Evolutionary conservation across 1,139 yeast genomes (phyloP), one percentile per base, ranked within the genome.

Genomic region (Sugiyamaella japonica): DNA sequence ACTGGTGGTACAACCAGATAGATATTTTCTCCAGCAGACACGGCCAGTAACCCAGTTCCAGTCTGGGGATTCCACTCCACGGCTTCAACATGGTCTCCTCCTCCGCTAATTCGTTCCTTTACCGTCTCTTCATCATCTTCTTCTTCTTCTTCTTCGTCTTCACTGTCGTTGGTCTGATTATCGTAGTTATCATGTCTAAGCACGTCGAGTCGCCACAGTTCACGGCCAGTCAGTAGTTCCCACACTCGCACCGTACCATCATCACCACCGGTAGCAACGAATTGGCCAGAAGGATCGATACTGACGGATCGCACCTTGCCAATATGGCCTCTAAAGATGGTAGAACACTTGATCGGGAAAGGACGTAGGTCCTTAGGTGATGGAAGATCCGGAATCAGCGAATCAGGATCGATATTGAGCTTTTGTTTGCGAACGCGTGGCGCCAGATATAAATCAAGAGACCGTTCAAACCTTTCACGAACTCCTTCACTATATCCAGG

Each of bases 261-360:
- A 69, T 93, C 99, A 25, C 97, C 88, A 54, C 98, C 99, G 8
- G 99, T 93, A 20, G 99, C 99, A 60, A 93, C 76, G 93, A 96
- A 93, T 64, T 87, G 78, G 7, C 99, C 99, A 51, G 84, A 79
- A 52, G 97, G 96, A 69, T 93, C 96, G 51, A 91, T 80, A 10
- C 93, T 82, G 42, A 93, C 70, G 2, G 95, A 78, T 71, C 99
- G 84, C 52, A 95, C 85, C 65, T 85, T 85, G 49, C 86, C 96
- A 43, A 76, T 74, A 69, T 93, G 99, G 32, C 99, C 99, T 59
- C 78, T 78, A 71, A 83, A 93, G 2, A 84, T 73, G 2, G 96
- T 90, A 3, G 97, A 86, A 64, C 95, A 85, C 69, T 85, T 83
- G 68, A 90, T 89, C 45, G 99, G 99, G 84, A 95, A 93, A n/a